A percentile compares a stretch with the other conserved stretches of the same genome.
These are phyloP conservation scores for Pleurostoma richardsiae DNA, from an alignment of 2,329 filamentous ascomycete genomes.

Conservation along the genomic window DNA sequence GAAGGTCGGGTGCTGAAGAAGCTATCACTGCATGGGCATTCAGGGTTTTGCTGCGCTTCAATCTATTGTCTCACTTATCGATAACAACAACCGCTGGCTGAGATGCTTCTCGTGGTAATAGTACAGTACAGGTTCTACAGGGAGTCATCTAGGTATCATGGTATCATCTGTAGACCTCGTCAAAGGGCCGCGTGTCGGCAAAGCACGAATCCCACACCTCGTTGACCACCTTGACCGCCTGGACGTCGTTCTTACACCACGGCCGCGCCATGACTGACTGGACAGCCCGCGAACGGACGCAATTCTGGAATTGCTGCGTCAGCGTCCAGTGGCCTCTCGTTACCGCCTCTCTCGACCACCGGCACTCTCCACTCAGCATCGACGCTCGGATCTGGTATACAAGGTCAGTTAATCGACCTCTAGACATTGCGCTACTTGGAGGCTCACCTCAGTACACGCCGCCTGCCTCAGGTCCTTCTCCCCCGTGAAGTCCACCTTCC, in stretches of 20 bases:
- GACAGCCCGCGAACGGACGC: constrained; percentile 77
- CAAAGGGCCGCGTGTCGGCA: constrained; percentile 87
- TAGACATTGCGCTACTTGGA: background rate
- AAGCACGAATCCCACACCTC: constrained; percentile 99
- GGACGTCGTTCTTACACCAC: constrained; percentile 75
- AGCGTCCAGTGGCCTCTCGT: constrained; percentile 80
- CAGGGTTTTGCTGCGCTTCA: too few relatives aligned
- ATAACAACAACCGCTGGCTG: too few relatives aligned
- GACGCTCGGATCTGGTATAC: constrained; percentile 74
- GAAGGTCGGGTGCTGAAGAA: constrained; percentile 7
- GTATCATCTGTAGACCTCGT: constrained; percentile 81
- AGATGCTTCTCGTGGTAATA: too few relatives aligned
- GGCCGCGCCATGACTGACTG: constrained; percentile 75
- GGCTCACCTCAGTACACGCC: constrained; percentile 81
- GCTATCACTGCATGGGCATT: constrained; percentile 8
- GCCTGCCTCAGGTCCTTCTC: constrained; percentile 76
- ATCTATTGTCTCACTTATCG: too few relatives aligned
- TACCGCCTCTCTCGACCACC: constrained; percentile 83
- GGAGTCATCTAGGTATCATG: background rate
- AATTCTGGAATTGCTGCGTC: constrained; percentile 90
- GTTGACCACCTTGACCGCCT: constrained; percentile 85
- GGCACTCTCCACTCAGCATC: constrained; percentile 88
- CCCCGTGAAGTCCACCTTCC: constrained; percentile 78
- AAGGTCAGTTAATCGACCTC: background rate
- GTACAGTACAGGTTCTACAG: too few relatives aligned